Conservation (phyloP, 2,329 filamentous ascomycete species). For the Sordariomycetes sp. region DNA sequence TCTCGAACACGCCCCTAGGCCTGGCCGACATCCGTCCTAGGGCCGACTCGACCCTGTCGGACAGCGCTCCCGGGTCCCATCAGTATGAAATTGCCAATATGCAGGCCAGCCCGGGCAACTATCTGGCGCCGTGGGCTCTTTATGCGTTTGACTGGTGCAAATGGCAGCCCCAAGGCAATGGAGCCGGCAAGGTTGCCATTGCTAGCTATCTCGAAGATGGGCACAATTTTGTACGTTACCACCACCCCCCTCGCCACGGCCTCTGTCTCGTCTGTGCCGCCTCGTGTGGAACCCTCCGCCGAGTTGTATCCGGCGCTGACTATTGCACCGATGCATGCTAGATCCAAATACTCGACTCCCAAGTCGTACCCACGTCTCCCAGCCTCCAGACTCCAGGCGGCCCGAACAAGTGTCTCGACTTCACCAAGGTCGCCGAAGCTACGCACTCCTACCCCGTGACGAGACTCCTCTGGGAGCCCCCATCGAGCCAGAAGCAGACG, state of each 20-base stretch:
- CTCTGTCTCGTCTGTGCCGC: neutral
- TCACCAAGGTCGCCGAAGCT: constrained; percentile 87
- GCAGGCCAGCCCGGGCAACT: constrained; percentile 73
- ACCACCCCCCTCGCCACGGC: neutral
- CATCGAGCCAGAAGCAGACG: constrained; percentile 86
- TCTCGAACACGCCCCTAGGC: constrained; percentile 80
- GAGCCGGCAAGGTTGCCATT: constrained; percentile 85
- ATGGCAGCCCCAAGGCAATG: constrained; percentile 72
- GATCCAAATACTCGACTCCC: constrained; percentile 96
- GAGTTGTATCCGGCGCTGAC: neutral
- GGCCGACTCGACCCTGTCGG: constrained; percentile 70
- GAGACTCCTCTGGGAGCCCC: constrained; percentile 89
- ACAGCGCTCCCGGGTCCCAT: constrained; percentile 52
- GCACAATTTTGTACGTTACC: constrained; percentile 77
- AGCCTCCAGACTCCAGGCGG: constrained; percentile 50
- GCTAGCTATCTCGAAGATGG: constrained; percentile 97
- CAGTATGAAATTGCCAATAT: constrained; percentile 57
- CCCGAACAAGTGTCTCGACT: constrained; percentile 72
- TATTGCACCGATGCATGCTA: constrained; percentile 21
- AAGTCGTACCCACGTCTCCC: constrained; percentile 57
- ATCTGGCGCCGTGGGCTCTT: constrained; percentile 85
- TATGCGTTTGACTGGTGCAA: constrained; percentile 99
- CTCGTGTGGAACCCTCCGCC: no score
- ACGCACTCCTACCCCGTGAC: constrained; percentile 98
- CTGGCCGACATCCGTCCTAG: constrained; percentile 85